These are phyloP conservation scores for Tinospora cordifolia DNA, from an alignment of 164 flowering plant genomes.

Conservation along the genomic window DNA sequence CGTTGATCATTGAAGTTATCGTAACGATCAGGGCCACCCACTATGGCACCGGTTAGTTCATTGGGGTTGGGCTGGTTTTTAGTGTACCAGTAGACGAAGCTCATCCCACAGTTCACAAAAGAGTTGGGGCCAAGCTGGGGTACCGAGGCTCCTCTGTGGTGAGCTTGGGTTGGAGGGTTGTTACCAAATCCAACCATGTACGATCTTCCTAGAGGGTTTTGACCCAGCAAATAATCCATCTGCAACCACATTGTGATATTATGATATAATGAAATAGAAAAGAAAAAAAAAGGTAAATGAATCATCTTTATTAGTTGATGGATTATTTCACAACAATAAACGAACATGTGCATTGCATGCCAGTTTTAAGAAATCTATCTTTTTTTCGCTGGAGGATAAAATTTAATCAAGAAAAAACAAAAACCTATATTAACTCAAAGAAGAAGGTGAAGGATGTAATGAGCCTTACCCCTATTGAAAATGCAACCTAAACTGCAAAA, in stretches of 20 bases:
- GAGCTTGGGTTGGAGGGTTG: slow-evolving; percentile 64
- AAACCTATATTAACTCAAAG: too few species aligned
- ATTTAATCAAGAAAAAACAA: too few species aligned
- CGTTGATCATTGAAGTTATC: slow-evolving; percentile 64
- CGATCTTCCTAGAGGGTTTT: slow-evolving; percentile 60
- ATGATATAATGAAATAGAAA: too few species aligned
- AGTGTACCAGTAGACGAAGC: slow-evolving; percentile 48
- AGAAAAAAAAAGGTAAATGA: too few species aligned
- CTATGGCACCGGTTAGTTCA: slow-evolving; percentile 84
- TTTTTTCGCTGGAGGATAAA: too few species aligned
- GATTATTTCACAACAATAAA: too few species aligned
- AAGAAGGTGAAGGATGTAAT: too few species aligned
- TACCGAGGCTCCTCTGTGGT: slow-evolving; percentile 86
- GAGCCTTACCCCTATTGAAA: too few species aligned
- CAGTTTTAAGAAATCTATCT: too few species aligned
- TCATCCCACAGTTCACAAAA: slow-evolving; percentile 48
- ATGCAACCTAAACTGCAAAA: too few species aligned
- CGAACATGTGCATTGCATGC: too few species aligned
- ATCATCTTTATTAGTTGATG: too few species aligned
- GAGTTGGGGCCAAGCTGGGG: slow-evolving; percentile 19
- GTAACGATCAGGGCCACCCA: slow-evolving; percentile 76
- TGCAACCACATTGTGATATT: slow-evolving; percentile 19
- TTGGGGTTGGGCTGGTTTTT: slow-evolving; percentile 50
- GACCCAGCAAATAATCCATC: slow-evolving; percentile 83
- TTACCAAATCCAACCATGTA: slow-evolving; percentile 90